Percentiles rank a stretch among this genome's conserved stretches.
Conservation (phyloP, 2,329 filamentous ascomycete genomes). For the Arthrobotrys megalospora region DNA sequence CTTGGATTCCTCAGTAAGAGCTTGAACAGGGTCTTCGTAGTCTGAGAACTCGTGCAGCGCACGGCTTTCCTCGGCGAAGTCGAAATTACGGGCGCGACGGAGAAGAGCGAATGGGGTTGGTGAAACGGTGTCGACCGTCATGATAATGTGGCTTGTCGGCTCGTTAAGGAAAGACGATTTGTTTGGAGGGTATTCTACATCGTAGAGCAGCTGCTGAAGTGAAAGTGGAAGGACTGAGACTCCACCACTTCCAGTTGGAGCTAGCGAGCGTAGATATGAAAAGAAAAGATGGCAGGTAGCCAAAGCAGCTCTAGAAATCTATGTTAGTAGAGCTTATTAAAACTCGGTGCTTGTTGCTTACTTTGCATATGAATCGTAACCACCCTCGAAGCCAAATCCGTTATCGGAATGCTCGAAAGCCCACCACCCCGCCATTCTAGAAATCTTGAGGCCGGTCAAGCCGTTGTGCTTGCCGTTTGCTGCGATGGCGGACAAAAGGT, state of each 20-base stretch:
- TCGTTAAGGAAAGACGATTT: constrained; percentile 82
- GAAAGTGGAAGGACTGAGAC: constrained; percentile 91
- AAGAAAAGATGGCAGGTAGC: constrained; percentile 98
- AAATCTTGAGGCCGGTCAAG: constrained; percentile 91
- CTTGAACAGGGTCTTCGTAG: constrained; percentile 88
- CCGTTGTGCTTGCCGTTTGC: constrained; percentile 95
- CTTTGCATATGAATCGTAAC: constrained; percentile 90
- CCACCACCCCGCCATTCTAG: constrained; percentile 97
- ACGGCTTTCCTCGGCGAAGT: constrained; percentile 89
- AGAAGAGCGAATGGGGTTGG: constrained; percentile 93
- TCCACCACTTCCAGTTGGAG: constrained; percentile 80
- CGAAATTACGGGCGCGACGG: constrained; percentile 91
- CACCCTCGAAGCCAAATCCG: constrained; percentile 92
- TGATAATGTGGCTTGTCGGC: constrained; percentile 88
- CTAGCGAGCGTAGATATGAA: constrained; percentile 90
- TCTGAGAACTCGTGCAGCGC: constrained; percentile 88
- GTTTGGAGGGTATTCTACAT: constrained; percentile 93
- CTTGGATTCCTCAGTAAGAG: constrained; percentile 92
- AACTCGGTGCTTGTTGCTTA: constrained; percentile 68
- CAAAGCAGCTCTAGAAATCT: constrained; percentile 82
- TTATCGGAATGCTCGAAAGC: constrained; percentile 92
- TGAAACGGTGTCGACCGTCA: constrained; percentile 96
- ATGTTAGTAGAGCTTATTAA: constrained; percentile 10
- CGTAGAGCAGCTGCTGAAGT: constrained; percentile 88
- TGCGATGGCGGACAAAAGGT: constrained; percentile 88